Conservation (phyloP, 2,329 filamentous ascomycete genomes). For the Aspergillus jensenii region DNA sequence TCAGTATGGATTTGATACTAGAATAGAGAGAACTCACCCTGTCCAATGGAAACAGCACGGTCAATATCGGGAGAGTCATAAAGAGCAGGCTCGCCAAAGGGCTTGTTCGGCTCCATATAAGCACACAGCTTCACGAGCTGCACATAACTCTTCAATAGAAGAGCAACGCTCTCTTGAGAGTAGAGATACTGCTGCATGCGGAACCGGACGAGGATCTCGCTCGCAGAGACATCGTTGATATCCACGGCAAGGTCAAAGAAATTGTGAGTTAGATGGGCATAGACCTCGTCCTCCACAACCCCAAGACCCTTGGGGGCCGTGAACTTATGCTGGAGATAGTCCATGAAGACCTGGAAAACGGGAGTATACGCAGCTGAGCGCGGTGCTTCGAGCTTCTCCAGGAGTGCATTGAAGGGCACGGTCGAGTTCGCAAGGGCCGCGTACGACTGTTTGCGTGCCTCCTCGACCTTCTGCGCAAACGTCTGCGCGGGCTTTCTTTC, state of each 20-base stretch:
- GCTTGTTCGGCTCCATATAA: not conserved
- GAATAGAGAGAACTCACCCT: not conserved
- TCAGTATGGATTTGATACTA: not conserved
- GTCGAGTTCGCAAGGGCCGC: conserved; percentile 43
- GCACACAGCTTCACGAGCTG: not conserved
- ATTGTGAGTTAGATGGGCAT: conserved; percentile 17
- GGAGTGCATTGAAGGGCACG: conserved; percentile 52
- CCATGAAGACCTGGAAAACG: conserved; percentile 52
- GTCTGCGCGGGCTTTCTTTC: not conserved
- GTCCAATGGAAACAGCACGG: not conserved
- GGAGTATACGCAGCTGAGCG: conserved; percentile 44
- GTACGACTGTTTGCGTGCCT: conserved; percentile 27
- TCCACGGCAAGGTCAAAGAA: conserved; percentile 40
- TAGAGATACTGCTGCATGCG: conserved; percentile 35
- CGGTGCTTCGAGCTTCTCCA: conserved; percentile 44
- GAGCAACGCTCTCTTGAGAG: conserved; percentile 21
- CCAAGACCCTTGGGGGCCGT: conserved; percentile 11
- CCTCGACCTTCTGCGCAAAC: conserved; percentile 33
- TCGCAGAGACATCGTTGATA: conserved; percentile 34
- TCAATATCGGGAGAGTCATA: not conserved
- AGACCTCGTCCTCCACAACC: conserved; percentile 26
- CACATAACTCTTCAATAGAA: conserved; percentile 15
- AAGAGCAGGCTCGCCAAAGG: not conserved
- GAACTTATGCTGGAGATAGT: conserved; percentile 42
- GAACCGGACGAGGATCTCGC: conserved; percentile 19